Percentiles rank a stretch among this genome's conserved stretches.
These are phyloP conservation scores for Nicotiana tabacum DNA, from an alignment of 257 asterid genomes.

Conservation along the genomic window DNA sequence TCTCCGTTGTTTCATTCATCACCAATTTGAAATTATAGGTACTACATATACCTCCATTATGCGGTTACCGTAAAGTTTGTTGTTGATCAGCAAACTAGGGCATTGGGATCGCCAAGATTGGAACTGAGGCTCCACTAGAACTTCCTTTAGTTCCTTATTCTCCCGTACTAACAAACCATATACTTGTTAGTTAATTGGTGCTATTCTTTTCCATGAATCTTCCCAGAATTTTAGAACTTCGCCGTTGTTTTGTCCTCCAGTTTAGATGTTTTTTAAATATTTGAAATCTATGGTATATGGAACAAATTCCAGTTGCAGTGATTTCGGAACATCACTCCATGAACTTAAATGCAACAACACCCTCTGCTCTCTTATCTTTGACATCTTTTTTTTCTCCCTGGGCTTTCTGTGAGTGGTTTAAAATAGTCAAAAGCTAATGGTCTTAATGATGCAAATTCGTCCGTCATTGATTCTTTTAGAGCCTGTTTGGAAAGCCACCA, in stretches of 20 bases:
- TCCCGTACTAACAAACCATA: background rate
- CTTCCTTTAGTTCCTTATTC: background rate
- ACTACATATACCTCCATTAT: background rate
- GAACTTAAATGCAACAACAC: background rate
- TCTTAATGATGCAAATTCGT: background rate
- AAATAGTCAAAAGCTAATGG: background rate
- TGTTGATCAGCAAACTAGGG: background rate
- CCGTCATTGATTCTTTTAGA: background rate
- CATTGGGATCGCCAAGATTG: background rate
- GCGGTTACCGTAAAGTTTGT: background rate
- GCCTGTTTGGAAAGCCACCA: too few species aligned
- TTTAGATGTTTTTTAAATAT: background rate
- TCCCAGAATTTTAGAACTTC: background rate
- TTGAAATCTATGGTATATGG: background rate
- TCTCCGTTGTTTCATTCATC: background rate
- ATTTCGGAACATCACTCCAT: background rate
- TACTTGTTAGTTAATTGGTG: constrained; percentile 2
- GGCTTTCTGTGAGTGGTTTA: background rate
- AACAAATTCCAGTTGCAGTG: background rate
- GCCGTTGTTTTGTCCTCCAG: background rate
- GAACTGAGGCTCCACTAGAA: background rate
- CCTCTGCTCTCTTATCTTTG: background rate
- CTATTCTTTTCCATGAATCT: background rate
- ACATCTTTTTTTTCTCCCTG: background rate
- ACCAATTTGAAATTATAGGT: background rate